These are phyloP conservation scores for Eimeria necatrix DNA, from an alignment of 169 alveolate genomes.

Conservation along the genomic window DNA sequence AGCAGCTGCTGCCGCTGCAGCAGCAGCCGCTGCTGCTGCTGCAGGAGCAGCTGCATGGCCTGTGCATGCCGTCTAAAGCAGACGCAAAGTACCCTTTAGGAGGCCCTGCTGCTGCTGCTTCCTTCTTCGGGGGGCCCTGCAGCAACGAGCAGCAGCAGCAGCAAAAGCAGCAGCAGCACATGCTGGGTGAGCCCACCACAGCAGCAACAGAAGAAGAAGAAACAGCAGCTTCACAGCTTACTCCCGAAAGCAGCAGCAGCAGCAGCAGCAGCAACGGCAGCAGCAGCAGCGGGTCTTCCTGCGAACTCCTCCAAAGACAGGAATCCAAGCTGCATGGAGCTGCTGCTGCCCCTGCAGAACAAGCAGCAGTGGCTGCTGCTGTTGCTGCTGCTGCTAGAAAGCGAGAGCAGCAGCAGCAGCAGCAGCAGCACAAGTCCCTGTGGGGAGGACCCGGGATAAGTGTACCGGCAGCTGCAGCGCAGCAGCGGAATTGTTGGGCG, in stretches of 20 bases:
- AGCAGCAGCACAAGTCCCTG: slow-evolving; percentile 41
- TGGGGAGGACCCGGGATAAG: slow-evolving; percentile 6
- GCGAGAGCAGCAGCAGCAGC: slow-evolving; percentile 56
- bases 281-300: slow-evolving; percentile 6
- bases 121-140: slow-evolving; percentile 12
- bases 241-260: slow-evolving; percentile 53
- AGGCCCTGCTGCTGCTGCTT: background rate
- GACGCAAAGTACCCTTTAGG: background rate
- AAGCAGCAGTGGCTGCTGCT: background rate
- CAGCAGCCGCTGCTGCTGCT: slow-evolving; percentile 51
- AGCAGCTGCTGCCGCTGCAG: background rate
- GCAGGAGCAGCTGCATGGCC: slow-evolving; percentile 73
- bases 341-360: background rate
- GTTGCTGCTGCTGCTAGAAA: background rate
- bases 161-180: slow-evolving; percentile 15
- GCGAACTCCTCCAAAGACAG: background rate
- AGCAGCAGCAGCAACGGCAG: slow-evolving; percentile 51
- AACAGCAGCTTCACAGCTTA: background rate
- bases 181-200: background rate
- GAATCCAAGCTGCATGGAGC: background rate
- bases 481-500: slow-evolving; percentile 15
- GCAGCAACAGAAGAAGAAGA: slow-evolving; percentile 28
- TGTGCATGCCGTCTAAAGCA: slow-evolving; percentile 7
- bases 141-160: background rate
- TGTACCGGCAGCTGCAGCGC: slow-evolving; percentile 43